Conservation (phyloP, 2,329 filamentous ascomycete genomes). For the Penicillium sp. region DNA sequence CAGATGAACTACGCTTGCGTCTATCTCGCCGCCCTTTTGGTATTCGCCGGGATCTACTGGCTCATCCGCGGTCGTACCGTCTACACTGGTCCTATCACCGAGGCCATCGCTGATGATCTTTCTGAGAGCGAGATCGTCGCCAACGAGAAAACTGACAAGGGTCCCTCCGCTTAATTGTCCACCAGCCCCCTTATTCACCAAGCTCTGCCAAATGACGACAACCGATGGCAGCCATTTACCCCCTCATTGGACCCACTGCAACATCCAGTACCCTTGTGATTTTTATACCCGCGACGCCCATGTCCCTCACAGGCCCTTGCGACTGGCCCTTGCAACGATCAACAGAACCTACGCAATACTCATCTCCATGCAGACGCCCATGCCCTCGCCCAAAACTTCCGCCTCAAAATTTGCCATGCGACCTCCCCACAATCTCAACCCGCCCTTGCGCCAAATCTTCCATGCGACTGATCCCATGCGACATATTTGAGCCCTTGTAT, state of each 20-base stretch:
- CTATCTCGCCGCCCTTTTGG: slow-evolving; percentile 48
- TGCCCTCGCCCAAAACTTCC: neutral
- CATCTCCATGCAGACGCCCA: neutral
- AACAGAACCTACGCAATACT: neutral
- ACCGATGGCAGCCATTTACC: neutral
- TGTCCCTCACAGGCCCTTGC: too few species aligned
- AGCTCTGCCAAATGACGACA: neutral
- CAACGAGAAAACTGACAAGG: slow-evolving; percentile 4
- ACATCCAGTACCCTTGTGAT: neutral
- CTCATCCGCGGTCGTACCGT: slow-evolving; percentile 45
- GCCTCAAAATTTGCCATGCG: neutral
- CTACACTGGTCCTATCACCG: slow-evolving; percentile 49
- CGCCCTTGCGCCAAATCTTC: neutral
- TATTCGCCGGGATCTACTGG: slow-evolving; percentile 49
- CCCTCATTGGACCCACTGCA: neutral
- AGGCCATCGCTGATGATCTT: slow-evolving; percentile 23
- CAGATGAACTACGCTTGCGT: slow-evolving; percentile 58
- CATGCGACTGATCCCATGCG: neutral
- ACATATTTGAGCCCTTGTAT: neutral
- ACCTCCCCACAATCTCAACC: neutral
- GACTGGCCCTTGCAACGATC: neutral
- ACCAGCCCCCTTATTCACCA: neutral
- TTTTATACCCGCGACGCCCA: neutral
- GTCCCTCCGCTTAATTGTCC: neutral
- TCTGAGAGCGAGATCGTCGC: slow-evolving; percentile 11